phyloP scores from a whole-genome alignment of 352 stramenopile genomes.

The Bremia lactucae region DNA sequence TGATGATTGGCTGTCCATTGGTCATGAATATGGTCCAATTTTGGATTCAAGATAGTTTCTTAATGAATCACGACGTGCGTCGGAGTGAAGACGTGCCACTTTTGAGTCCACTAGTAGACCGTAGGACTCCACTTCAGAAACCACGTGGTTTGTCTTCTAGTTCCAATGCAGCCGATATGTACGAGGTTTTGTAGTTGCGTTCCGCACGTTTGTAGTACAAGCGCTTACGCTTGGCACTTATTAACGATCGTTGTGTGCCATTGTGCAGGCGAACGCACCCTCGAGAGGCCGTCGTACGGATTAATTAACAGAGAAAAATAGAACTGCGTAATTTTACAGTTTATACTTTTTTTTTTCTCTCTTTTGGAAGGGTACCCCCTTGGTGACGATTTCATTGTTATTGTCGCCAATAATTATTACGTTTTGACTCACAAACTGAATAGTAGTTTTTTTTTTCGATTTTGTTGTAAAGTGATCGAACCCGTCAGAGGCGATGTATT shows the following conservation, averaged over 20 bases:
- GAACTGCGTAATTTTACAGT: too few species aligned
- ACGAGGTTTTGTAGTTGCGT: conserved; percentile 45
- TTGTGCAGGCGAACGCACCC: conserved; percentile 23
- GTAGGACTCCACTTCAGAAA: conserved; percentile 17
- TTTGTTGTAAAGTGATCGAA: too few species aligned
- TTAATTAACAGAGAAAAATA: conserved; percentile 3
- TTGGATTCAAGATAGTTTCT: conserved; percentile 77
- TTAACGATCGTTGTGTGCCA: conserved; percentile 16
- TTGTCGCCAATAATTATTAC: neutral
- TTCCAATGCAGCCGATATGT: conserved; percentile 44
- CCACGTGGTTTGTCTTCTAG: conserved; percentile 30
- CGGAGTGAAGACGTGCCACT: conserved; percentile 26
- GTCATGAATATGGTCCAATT: conserved; percentile 84
- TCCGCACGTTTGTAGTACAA: conserved; percentile 9
- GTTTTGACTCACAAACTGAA: too few species aligned
- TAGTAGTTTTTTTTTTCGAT: too few species aligned
- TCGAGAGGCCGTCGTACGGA: conserved; percentile 15
- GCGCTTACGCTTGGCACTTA: conserved; percentile 4
- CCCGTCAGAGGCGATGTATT: conserved; percentile 1
- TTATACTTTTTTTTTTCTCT: too few species aligned
- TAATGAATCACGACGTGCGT: conserved; percentile 41
- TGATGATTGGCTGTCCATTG: conserved; percentile 78
- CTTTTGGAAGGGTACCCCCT: too few species aligned
- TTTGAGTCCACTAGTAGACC: conserved; percentile 6
- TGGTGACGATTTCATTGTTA: too few species aligned